phyloP scores from a whole-genome alignment of 352 stramenopile species.

The Phytophthora ohioensis region DNA sequence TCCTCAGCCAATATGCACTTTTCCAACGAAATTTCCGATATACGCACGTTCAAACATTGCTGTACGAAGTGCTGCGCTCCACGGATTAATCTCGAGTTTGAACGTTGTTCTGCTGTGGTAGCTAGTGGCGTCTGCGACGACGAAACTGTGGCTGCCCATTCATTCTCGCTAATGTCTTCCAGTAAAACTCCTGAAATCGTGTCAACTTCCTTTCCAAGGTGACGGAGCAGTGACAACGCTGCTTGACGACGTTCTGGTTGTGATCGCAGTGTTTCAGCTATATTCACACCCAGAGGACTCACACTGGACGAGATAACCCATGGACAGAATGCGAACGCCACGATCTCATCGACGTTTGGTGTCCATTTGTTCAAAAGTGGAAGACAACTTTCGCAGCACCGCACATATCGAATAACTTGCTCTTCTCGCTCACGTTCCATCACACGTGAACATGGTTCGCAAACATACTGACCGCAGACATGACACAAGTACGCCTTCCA shows the following conservation, averaged over 20 bases:
- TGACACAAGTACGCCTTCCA: slow-evolving; percentile 65
- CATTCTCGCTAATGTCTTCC: slow-evolving; percentile 46
- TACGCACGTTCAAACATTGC: slow-evolving; percentile 59
- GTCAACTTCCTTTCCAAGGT: slow-evolving; percentile 38
- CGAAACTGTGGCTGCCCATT: slow-evolving; percentile 43
- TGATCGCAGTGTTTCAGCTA: slow-evolving; percentile 49
- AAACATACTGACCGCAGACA: slow-evolving; percentile 57
- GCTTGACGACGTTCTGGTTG: slow-evolving; percentile 37
- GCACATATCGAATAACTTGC: slow-evolving; percentile 53
- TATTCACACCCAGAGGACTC: slow-evolving; percentile 48
- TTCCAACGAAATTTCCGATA: slow-evolving; percentile 48
- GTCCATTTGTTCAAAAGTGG: slow-evolving; percentile 62
- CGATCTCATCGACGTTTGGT: slow-evolving; percentile 42
- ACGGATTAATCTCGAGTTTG: slow-evolving; percentile 23
- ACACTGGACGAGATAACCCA: slow-evolving; percentile 53
- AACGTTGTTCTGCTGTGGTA: slow-evolving; percentile 8
- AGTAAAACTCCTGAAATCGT: slow-evolving; percentile 24
- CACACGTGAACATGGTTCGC: slow-evolving; percentile 55
- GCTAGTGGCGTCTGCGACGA: slow-evolving; percentile 3
- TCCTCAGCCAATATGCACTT: slow-evolving; percentile 54
- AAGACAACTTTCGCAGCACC: slow-evolving; percentile 50
- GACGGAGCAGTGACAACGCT: slow-evolving; percentile 42
- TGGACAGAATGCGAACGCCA: slow-evolving; percentile 34
- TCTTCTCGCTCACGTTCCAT: slow-evolving; percentile 61
- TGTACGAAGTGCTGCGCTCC: slow-evolving; percentile 54